Conservation (phyloP, 2,329 filamentous ascomycete species). For the Botrytis fragariae region DNA sequence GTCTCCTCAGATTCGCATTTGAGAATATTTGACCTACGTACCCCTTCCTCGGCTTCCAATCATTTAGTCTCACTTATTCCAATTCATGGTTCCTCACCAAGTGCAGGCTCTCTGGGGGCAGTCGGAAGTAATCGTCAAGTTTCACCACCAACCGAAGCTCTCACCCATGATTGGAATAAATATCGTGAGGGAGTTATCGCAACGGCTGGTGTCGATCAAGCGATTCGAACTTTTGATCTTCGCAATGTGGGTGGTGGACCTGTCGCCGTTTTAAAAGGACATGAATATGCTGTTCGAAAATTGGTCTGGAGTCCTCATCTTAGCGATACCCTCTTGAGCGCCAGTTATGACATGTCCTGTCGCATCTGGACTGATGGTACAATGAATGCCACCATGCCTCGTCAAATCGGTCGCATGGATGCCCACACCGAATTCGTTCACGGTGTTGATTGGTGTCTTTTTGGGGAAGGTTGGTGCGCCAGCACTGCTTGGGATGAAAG, state of each 20-base stretch:
- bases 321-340: conserved; percentile 81
- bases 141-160: conserved; percentile 59
- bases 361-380: conserved; percentile 83
- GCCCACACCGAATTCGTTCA: conserved; percentile 94
- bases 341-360: conserved; percentile 97
- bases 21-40: conserved; percentile 87
- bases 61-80: conserved; percentile 81
- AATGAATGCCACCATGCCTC: conserved; percentile 37
- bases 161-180: conserved; percentile 99
- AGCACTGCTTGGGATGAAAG: conserved; percentile 93
- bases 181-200: conserved; percentile 84
- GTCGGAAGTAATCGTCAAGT: conserved; percentile 35
- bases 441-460: conserved; percentile 96
- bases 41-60: conserved; percentile 80
- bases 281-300: conserved; percentile 85
- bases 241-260: conserved; percentile 72
- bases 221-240: conserved; percentile 88
- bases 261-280: conserved; percentile 71
- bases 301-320: conserved; percentile 92
- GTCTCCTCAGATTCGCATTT: conserved; percentile 88
- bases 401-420: conserved; percentile 69
- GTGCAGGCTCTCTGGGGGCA: conserved; percentile 29
- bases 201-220: conserved; percentile 82
- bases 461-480: conserved; percentile 95
- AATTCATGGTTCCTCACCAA: conserved; percentile 63